A percentile compares a stretch with the other conserved stretches of the same genome.
Conservation (phyloP, 495 filamentous ascomycete genomes). For the Articulospora tetracladia region DNA sequence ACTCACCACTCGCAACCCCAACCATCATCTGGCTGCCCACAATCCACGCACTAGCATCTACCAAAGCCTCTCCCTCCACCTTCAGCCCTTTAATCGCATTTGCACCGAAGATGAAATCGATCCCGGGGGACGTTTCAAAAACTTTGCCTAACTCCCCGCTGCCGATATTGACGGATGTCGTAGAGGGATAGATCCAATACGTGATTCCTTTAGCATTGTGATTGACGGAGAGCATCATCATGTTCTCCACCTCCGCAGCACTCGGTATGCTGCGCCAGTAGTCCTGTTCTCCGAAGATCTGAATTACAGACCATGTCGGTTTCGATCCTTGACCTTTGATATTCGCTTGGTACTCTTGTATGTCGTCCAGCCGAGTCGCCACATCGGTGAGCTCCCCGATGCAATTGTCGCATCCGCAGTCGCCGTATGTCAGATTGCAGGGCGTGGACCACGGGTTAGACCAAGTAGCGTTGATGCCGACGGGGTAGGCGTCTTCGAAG, state of each 20-base stretch:
- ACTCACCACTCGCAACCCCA: conserved; percentile 36
- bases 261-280: conserved; percentile 60
- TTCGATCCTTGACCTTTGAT: conserved; percentile 36
- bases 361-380: conserved; percentile 44
- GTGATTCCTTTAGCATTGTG: conserved; percentile 50
- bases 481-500: conserved; percentile 63
- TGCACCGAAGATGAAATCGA: conserved; percentile 40
- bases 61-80: conserved; percentile 13
- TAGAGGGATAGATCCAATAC: conserved; percentile 51
- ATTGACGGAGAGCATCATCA: conserved; percentile 59
- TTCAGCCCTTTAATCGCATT: conserved; percentile 26
- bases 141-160: conserved; percentile 43
- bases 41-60: conserved; percentile 45
- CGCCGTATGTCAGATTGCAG: conserved; percentile 64
- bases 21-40: conserved; percentile 34
- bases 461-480: conserved; percentile 51
- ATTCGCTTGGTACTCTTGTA: conserved; percentile 40
- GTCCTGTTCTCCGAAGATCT: conserved; percentile 58
- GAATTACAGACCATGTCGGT: conserved; percentile 56
- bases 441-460: conserved; percentile 45
- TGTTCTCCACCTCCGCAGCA: conserved; percentile 49
- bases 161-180: conserved; percentile 33
- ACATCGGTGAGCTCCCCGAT: conserved; percentile 52
- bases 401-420: conserved; percentile 73
- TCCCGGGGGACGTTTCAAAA: conserved; percentile 30